Percentiles rank a stretch among this genome's conserved stretches.
Evolutionary conservation across 169 alveolate genomes (phyloP).

Genomic region (Plasmodium inui): DNA sequence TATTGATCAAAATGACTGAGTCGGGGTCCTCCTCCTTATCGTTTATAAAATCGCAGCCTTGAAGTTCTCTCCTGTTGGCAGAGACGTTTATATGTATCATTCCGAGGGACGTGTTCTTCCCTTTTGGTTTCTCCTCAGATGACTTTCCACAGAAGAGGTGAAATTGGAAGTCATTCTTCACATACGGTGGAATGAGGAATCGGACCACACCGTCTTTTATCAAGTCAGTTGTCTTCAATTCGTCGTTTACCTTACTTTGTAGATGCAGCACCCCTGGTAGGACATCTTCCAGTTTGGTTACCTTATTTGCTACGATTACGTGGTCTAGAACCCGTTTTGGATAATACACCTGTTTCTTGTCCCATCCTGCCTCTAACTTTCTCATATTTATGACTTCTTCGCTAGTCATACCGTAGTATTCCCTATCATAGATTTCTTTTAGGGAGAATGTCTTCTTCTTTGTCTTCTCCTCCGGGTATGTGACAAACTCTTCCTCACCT

Average conservation of each 20-base stretch:
- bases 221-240: constrained; percentile 3
- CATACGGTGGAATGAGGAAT: constrained; percentile 53
- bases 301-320: constrained; percentile 10
- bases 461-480: constrained; percentile 16
- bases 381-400: constrained; percentile 9
- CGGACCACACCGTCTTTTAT: constrained; percentile 26
- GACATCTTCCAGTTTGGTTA: constrained; percentile 3
- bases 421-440: constrained; percentile 20
- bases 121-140: not conserved
- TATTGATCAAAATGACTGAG: not conserved
- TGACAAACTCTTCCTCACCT: constrained; percentile 11
- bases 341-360: constrained; percentile 34
- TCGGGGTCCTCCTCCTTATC: not conserved
- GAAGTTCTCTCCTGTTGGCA: constrained; percentile 10
- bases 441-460: constrained; percentile 28
- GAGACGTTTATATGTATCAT: constrained; percentile 24
- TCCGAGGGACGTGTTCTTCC: constrained; percentile 41
- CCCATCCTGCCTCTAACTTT: constrained; percentile 21
- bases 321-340: constrained; percentile 26
- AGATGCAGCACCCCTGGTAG: constrained; percentile 39
- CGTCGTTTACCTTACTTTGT: not conserved
- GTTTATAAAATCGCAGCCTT: constrained; percentile 57
- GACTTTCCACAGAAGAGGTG: constrained; percentile 60
- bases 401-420: constrained; percentile 5
- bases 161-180: constrained; percentile 23